Evolutionary conservation across 192 early-diverging fungal species (phyloP), one percentile per base, ranked within the genome.

Genomic region (Ambispora gerdemannii): DNA sequence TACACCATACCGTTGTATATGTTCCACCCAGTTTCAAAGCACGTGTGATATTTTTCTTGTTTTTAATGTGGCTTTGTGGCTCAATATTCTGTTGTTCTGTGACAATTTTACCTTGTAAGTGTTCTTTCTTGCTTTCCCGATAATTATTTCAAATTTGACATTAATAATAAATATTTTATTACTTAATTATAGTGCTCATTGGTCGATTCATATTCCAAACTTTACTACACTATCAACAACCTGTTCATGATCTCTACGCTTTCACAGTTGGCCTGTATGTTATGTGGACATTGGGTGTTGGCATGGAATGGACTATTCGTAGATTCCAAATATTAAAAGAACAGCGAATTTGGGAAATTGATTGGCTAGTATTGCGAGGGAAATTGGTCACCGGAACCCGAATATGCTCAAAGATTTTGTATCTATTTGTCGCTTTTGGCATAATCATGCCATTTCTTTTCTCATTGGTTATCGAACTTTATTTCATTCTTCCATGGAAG

Each of bases 1-100:
- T 81, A 31, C 76, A 90, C 50, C 93, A 94, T 67, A 88, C 81
- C 0, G 78, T 93, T 28, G 89, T 99, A 2, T 95, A 95, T 78
- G 83, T 89, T 22, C 96, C 97, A 36, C 84, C 88, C 4, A 71
- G 80, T 28, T 91, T 92, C 49, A 79, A 83, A 72, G 63, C 58
- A 2, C 73, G 93, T 59, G 74, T 93, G 32, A 80, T 85, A 36
- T 43, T 76, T 6, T 83, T 86, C 52, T 74, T 83, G 25, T 66
- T 81, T 36, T 61, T 84, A n/a, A 81, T 86, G 71, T 86, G 84
- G 83, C 72, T 81, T 1, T 82, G 83, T 30, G 80, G 81, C 4
- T 63, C 81, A 2, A 43, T 83, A 15, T 75, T 92, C 20, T 50
- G 83, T 7, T 70, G 81, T 27, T 75, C 87, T 22, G 71, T 87